Evolutionary conservation across 2,329 filamentous ascomycete genomes (phyloP).

Genomic region (Penicillium sp.): DNA sequence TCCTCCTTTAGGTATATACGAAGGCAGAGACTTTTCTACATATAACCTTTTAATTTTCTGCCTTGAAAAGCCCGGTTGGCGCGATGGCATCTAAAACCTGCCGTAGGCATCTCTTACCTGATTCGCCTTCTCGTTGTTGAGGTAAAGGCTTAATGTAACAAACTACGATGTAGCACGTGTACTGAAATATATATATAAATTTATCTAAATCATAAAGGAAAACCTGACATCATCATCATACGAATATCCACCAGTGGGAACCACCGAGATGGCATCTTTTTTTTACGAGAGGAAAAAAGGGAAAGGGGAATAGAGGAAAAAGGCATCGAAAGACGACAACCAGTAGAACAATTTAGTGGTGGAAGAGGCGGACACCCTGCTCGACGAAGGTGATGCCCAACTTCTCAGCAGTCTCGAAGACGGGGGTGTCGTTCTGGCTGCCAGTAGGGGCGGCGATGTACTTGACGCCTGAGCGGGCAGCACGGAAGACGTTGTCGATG

Average conservation of each 20-base stretch:
- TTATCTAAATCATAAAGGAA: slow-evolving; percentile 23
- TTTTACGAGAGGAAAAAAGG: slow-evolving; percentile 9
- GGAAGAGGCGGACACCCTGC: slow-evolving; percentile 91
- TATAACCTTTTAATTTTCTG: too few species aligned
- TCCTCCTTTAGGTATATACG: too few species aligned
- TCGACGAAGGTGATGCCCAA: slow-evolving; percentile 91
- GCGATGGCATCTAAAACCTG: too few species aligned
- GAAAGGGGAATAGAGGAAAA: slow-evolving; percentile 2
- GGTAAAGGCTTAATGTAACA: not conserved
- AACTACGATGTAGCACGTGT: not conserved
- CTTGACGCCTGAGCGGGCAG: slow-evolving; percentile 82
- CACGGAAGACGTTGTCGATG: slow-evolving; percentile 95
- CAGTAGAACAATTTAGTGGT: slow-evolving; percentile 64
- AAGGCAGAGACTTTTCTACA: too few species aligned
- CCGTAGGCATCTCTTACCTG: not conserved
- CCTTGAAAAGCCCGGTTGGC: too few species aligned
- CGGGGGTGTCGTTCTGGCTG: slow-evolving; percentile 53
- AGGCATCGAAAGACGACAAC: slow-evolving; percentile 3
- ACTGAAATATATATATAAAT: slow-evolving; percentile 14
- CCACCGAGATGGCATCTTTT: slow-evolving; percentile 8
- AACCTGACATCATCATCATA: slow-evolving; percentile 29
- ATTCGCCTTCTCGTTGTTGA: not conserved
- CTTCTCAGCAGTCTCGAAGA: slow-evolving; percentile 82
- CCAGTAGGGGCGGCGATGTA: slow-evolving; percentile 93
- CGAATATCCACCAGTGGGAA: slow-evolving; percentile 11